A percentile compares a stretch with the other conserved stretches of the same genome.
These are phyloP conservation scores for Porphyrellus cyaneotinctus DNA, from an alignment of 768 basidiomycete species.

Conservation along the genomic window DNA sequence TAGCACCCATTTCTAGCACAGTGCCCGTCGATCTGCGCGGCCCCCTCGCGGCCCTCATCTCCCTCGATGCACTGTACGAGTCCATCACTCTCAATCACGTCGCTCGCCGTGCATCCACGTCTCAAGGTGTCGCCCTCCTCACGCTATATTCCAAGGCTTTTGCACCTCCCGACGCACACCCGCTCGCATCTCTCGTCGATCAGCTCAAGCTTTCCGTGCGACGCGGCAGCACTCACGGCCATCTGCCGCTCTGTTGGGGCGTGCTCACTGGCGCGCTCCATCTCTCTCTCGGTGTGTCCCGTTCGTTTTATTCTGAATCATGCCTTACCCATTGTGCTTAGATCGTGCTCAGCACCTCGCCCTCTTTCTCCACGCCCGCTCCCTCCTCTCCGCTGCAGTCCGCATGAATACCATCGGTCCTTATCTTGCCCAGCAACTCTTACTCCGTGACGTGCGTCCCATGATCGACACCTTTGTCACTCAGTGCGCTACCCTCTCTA, in stretches of 20 bases:
- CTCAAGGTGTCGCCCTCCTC: conserved; percentile 90
- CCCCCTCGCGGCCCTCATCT: conserved; percentile 42
- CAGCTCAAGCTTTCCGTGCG: conserved; percentile 66
- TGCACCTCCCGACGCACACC: conserved; percentile 40
- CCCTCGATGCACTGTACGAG: conserved; percentile 77
- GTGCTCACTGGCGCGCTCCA: conserved; percentile 75
- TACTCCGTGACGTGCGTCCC: conserved; percentile 67
- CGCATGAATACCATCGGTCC: conserved; percentile 91
- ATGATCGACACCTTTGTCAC: conserved; percentile 55
- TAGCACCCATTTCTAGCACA: conserved; percentile 17
- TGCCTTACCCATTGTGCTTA: conserved; percentile 30
- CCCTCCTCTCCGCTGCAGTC: conserved; percentile 87
- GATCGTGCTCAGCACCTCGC: conserved; percentile 84
- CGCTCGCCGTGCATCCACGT: conserved; percentile 76
- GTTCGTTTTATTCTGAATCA: background rate
- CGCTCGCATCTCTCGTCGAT: conserved; percentile 46
- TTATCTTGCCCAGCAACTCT: conserved; percentile 84
- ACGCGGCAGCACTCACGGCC: conserved; percentile 64
- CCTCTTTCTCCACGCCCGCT: conserved; percentile 88
- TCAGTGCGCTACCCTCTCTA: conserved; percentile 46
- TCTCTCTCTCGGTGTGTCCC: conserved; percentile 56
- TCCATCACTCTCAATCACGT: conserved; percentile 88
- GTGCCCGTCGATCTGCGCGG: conserved; percentile 14
- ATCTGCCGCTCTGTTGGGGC: conserved; percentile 91
- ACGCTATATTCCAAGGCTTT: conserved; percentile 85